A percentile compares a stretch with the other conserved stretches of the same genome.
phyloP scores from a whole-genome alignment of 352 stramenopile species.

The Phytophthora idaei region DNA sequence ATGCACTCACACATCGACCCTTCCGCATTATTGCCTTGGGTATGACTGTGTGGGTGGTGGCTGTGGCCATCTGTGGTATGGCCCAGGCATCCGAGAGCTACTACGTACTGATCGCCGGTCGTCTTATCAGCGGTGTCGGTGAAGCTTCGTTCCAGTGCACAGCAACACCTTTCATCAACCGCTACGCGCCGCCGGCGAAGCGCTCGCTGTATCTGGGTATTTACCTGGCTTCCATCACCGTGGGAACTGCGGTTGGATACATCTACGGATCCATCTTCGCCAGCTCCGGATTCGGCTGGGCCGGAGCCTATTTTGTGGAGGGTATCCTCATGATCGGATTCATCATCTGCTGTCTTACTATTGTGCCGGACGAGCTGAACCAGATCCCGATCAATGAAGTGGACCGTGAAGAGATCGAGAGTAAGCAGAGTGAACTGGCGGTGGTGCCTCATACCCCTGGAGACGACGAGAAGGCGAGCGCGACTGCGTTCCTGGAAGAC shows the following conservation, averaged over 20 bases:
- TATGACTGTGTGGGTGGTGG: conserved; percentile 90
- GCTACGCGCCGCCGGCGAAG: conserved; percentile 68
- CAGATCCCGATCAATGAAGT: conserved; percentile 42
- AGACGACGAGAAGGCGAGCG: conserved; percentile 26
- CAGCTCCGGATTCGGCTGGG: conserved; percentile 70
- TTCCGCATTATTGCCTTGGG: conserved; percentile 92
- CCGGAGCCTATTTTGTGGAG: conserved; percentile 88
- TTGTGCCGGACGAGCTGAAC: conserved; percentile 66
- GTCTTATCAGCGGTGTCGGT: conserved; percentile 88
- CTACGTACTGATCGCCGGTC: conserved; percentile 86
- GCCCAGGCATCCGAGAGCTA: conserved; percentile 85
- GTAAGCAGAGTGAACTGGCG: conserved; percentile 22
- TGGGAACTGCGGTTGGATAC: conserved; percentile 92
- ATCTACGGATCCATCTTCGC: conserved; percentile 86
- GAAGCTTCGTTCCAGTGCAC: conserved; percentile 95
- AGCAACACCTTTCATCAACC: conserved; percentile 93
- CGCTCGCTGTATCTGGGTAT: conserved; percentile 91
- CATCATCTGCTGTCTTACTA: conserved; percentile 65
- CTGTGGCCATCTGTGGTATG: conserved; percentile 87
- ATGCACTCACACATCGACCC: conserved; percentile 84
- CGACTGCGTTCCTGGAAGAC: conserved; percentile 40
- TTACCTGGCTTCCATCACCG: conserved; percentile 93
- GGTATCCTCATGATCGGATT: conserved; percentile 84
- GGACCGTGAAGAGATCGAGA: conserved; percentile 26
- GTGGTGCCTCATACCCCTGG: conserved; percentile 29